Evolutionary conservation across 345 rosid species (phyloP), one percentile per base, ranked within the genome.

Genomic region (Durio zibethinus): DNA sequence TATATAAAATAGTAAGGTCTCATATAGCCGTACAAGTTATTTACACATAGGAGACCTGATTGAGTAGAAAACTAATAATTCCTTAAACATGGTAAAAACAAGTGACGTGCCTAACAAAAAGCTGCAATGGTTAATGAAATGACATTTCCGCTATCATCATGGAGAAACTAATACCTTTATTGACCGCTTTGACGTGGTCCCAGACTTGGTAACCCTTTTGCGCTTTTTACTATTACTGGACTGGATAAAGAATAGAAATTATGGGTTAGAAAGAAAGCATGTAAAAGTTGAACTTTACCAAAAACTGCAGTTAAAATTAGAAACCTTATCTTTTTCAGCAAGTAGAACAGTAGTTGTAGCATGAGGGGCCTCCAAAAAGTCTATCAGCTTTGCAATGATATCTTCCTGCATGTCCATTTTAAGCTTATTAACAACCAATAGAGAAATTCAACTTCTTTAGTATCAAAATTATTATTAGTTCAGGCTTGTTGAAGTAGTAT

Each of bases 351-450:
- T 72, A 45, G 92, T 87, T 77, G 92, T 93, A 20, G 94, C 88
- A 81, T 87, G 93, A 69, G 98, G 99, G 63, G 90, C 89, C 82
- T 81, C 87, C 93, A 96, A 82, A 85, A 92, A 96, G 79, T 89
- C 97, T 63, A 92, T 82, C 81, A 96, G 86, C 69, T 84, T 88
- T 16, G 80, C 16, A 56, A 93, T 79, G 76, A 96, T 81, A 77
- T 96, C 99, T 86, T 96, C 99, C 99, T 96, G 87, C 82, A 83
- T 10, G 31, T 64, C 50, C 74, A 77, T 63, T 71, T 74, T 36
- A 48, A 66, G 62, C 65, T 68, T 62, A 74, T 68, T 33, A 75
- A 83, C n/a, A 81, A 59, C 4, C 25, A 43, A 21, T 43, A 35
- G 12, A 59, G 8, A 42, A 42, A 66, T 66, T 42, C 33, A 48